These are phyloP conservation scores for Acanthamoeba healyi DNA, from an alignment of 208 protist species.

Conservation along the genomic window DNA sequence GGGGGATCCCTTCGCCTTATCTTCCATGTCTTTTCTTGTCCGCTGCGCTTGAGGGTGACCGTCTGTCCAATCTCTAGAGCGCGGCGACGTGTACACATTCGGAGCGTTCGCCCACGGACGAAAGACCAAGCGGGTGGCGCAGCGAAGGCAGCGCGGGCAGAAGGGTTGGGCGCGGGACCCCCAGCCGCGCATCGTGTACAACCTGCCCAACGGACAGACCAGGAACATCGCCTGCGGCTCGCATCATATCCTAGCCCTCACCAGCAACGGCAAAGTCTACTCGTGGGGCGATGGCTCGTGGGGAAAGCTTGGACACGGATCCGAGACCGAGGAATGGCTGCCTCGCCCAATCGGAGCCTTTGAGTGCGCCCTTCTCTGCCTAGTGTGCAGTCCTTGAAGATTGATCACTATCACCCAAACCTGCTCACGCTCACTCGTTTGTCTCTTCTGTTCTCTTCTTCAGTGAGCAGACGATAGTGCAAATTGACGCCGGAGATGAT, in stretches of 20 bases:
- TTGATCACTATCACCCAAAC: no score
- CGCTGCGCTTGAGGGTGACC: neutral
- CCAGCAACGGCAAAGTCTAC: constrained; percentile 37
- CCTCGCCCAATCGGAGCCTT: constrained; percentile 25
- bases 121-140: constrained; percentile 20
- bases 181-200: constrained; percentile 66
- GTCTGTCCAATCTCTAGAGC: neutral
- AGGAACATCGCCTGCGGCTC: constrained; percentile 46
- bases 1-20: neutral
- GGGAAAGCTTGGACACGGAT: constrained; percentile 60
- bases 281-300: constrained; percentile 66
- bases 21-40: neutral
- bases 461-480: neutral
- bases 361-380: neutral
- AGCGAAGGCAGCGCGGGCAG: neutral
- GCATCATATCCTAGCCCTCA: constrained; percentile 52
- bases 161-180: constrained; percentile 18
- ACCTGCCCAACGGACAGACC: constrained; percentile 16
- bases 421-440: no score
- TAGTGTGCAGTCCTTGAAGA: neutral
- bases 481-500: constrained; percentile 32
- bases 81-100: constrained; percentile 58
- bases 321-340: constrained; percentile 59
- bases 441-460: neutral
- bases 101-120: constrained; percentile 51